Evolutionary conservation across 2,329 filamentous ascomycete species (phyloP), one percentile per base, ranked within the genome.

Genomic region (Aspergillus fijiensis): DNA sequence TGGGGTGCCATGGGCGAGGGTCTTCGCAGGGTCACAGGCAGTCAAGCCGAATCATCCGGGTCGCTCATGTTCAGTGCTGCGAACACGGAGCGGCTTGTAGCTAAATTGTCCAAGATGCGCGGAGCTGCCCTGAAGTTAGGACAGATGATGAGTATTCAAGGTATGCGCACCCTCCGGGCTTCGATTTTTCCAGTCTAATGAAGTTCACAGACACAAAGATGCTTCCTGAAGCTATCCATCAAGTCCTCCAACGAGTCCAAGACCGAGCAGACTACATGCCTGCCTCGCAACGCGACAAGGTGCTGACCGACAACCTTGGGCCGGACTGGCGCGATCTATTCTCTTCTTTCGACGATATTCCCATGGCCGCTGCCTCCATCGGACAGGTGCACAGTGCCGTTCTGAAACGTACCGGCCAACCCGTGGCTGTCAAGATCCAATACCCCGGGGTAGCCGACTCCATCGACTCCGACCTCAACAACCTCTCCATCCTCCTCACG

Each of bases 231-330:
- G 86, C 91, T 1, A 92, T 99, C 53, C 91, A 96, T 66, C 86
- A 94, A 70, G 92, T 99, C 1, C 80, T 99, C 12, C 92, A 96
- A 73, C 88, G 96, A 5, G 95, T 99, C 0, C 95, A 99, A 74
- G 95, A 99, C 74, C 89, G 91, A 59, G 95, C 95, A 45, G 94
- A 99, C 76, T 99, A 98, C 76, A 99, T 99, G 95, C 95, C 95
- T 0, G 85, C 91, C 2, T 96, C 88, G 74, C 95, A 99, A 75
- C 89, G 95, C 11, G 88, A 99, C 74, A 87, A 89, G 61, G 94
- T 99, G 0, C 83, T 99, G 6, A 76, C 81, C 0, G 81, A 84
- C 5, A 96, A 96, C 69, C 83, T 99, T 0, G 95, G 95, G 0
- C 70, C 85, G 0, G 84, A 94, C 57, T 99, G 95, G 95, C 85